Conservation (phyloP, 1,284 basidiomycete species). For the Coniophora puteana region DNA sequence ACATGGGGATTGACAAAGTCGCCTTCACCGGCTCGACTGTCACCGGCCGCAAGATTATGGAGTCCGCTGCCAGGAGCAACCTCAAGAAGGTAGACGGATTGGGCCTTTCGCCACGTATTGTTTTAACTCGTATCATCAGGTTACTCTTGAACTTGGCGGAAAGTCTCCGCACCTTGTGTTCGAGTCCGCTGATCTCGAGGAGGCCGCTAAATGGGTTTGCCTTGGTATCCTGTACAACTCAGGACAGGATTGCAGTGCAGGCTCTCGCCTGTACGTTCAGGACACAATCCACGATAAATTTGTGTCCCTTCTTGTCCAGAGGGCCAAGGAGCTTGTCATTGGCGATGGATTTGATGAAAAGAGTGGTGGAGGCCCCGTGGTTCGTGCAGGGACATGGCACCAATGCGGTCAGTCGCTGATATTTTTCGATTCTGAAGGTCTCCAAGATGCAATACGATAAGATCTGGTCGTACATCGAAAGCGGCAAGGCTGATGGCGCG, state of each 20-base stretch:
- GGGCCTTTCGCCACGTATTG: slow-evolving; percentile 21
- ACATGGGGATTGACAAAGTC: slow-evolving; percentile 81
- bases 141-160: slow-evolving; percentile 92
- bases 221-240: slow-evolving; percentile 83
- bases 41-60: slow-evolving; percentile 91
- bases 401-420: slow-evolving; percentile 5
- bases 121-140: slow-evolving; percentile 35
- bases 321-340: slow-evolving; percentile 67
- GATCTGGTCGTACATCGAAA: slow-evolving; percentile 86
- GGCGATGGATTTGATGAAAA: slow-evolving; percentile 80
- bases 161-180: slow-evolving; percentile 92
- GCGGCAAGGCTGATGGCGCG: slow-evolving; percentile 84
- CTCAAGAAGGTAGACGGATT: slow-evolving; percentile 68
- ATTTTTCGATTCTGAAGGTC: slow-evolving; percentile 53
- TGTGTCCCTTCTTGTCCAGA: slow-evolving; percentile 60
- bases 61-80: slow-evolving; percentile 91
- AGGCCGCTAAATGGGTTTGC: slow-evolving; percentile 84
- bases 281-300: slow-evolving; percentile 85
- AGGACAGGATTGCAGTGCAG: slow-evolving; percentile 88
- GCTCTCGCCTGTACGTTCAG: slow-evolving; percentile 83
- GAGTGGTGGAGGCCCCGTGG: slow-evolving; percentile 78
- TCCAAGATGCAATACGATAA: slow-evolving; percentile 87
- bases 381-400: slow-evolving; percentile 30
- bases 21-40: slow-evolving; percentile 82
- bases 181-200: slow-evolving; percentile 79